phyloP scores from a whole-genome alignment of 352 stramenopile species.

The Phytophthora fragariaefolia region DNA sequence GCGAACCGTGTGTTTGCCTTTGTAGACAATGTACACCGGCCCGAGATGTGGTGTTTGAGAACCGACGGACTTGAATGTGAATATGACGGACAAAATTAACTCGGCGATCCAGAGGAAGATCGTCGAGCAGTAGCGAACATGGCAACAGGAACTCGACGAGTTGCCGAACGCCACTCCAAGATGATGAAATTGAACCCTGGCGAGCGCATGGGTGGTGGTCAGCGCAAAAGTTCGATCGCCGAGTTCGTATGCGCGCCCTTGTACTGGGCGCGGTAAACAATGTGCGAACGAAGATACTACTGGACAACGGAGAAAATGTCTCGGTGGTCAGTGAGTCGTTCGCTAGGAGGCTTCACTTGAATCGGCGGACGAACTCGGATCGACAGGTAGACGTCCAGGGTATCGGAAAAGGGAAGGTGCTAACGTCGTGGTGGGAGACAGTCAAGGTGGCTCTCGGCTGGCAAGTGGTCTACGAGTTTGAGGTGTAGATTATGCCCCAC shows the following conservation, averaged over 20 bases:
- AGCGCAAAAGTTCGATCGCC: background rate
- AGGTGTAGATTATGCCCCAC: constrained; percentile 7
- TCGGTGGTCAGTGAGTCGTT: background rate
- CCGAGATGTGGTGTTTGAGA: too few relatives aligned
- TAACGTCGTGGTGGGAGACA: too few relatives aligned
- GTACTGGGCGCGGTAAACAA: background rate
- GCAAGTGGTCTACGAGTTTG: constrained; percentile 17
- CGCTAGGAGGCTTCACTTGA: background rate
- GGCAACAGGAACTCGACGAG: too few relatives aligned
- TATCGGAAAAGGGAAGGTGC: background rate
- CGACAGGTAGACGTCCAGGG: background rate
- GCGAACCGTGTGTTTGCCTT: constrained; percentile 2
- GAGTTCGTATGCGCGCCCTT: background rate
- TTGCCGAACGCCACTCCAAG: background rate
- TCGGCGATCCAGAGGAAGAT: too few relatives aligned
- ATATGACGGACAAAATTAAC: too few relatives aligned
- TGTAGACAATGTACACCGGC: too few relatives aligned
- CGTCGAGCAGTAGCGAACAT: too few relatives aligned
- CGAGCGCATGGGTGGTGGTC: background rate
- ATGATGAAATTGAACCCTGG: background rate
- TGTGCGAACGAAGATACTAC: background rate
- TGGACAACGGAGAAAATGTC: background rate
- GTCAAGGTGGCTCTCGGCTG: too few relatives aligned
- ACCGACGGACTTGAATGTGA: too few relatives aligned
- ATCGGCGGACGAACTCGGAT: too few relatives aligned